Percentiles rank a stretch among this genome's conserved stretches.
Evolutionary conservation across 2,329 filamentous ascomycete genomes (phyloP).

Genomic region (Graphilbum ipis-grandicollis): DNA sequence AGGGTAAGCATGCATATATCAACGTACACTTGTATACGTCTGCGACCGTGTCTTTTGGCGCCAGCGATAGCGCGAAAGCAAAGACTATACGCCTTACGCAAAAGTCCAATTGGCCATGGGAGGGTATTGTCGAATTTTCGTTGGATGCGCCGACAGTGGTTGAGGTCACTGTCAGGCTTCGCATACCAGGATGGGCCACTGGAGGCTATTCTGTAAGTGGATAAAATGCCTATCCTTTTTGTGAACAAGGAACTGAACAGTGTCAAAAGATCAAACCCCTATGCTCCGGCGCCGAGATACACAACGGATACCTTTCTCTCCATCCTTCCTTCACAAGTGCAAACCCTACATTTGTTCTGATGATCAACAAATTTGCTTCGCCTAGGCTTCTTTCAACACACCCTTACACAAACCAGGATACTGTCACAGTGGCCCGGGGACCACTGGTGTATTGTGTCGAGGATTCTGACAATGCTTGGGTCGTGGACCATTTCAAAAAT

Average conservation of each 20-base stretch:
- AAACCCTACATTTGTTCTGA: conserved; percentile 25
- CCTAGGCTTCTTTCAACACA: conserved; percentile 33
- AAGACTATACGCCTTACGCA: conserved; percentile 25
- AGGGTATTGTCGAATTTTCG: conserved; percentile 29
- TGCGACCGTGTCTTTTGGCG: conserved; percentile 23
- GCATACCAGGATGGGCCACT: conserved; percentile 35
- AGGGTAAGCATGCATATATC: conserved; percentile 16
- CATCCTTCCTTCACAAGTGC: conserved; percentile 19
- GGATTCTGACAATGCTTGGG: conserved; percentile 39
- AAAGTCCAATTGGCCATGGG: conserved; percentile 38
- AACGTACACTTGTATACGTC: conserved; percentile 40
- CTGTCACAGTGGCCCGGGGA: conserved; percentile 34
- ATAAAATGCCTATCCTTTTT: background rate
- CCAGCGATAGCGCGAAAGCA: conserved; percentile 9
- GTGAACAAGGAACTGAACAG: background rate
- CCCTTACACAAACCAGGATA: conserved; percentile 37
- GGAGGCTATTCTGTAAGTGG: conserved; percentile 14
- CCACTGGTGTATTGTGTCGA: conserved; percentile 45
- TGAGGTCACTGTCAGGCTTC: conserved; percentile 24
- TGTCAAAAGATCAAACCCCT: too few species aligned
- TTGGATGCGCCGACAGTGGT: conserved; percentile 17
- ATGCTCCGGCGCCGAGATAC: conserved; percentile 14
- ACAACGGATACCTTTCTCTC: conserved; percentile 32
- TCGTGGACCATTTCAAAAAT: conserved; percentile 34
- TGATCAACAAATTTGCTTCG: conserved; percentile 22